Conservation (phyloP, 73 alveolate genomes). For the Paramecium biaurelia region DNA sequence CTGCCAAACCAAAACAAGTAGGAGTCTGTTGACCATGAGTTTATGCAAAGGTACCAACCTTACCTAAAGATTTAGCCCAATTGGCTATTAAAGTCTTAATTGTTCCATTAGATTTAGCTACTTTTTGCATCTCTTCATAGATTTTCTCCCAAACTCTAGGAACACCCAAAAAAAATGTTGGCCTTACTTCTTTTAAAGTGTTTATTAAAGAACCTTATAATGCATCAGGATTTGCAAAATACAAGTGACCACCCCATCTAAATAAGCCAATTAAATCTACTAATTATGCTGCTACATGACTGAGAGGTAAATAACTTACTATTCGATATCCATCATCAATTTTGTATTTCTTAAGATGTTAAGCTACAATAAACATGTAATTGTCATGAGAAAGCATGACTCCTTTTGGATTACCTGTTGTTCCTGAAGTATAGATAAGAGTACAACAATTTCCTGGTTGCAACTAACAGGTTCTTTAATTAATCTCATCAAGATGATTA, state of each 20-base stretch:
- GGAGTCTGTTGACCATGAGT: conserved; percentile 50
- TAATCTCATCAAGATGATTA: not conserved
- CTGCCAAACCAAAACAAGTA: conserved; percentile 64
- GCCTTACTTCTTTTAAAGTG: conserved; percentile 69
- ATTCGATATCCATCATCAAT: conserved; percentile 31
- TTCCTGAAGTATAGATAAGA: conserved; percentile 88
- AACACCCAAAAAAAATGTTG: conserved; percentile 73
- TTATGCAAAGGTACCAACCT: conserved; percentile 24
- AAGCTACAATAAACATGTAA: not conserved
- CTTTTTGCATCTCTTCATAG: conserved; percentile 68
- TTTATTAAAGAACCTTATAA: conserved; percentile 63
- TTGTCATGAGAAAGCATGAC: conserved; percentile 51
- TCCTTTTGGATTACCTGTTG: conserved; percentile 86
- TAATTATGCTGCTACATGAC: conserved; percentile 70
- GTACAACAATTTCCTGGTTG: conserved; percentile 71
- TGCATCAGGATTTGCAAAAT: conserved; percentile 72
- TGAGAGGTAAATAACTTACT: conserved; percentile 71
- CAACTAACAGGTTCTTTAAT: conserved; percentile 3
- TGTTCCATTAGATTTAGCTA: conserved; percentile 25
- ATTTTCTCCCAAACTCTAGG: conserved; percentile 84
- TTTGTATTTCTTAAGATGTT: not conserved
- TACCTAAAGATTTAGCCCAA: conserved; percentile 72
- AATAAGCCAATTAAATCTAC: conserved; percentile 55
- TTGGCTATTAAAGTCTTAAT: conserved; percentile 56
- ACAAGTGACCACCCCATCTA: conserved; percentile 52